Evolutionary conservation across 2,329 filamentous ascomycete species (phyloP), one percentile per base, ranked within the genome.

Genomic region (Geosmithia putterillii): DNA sequence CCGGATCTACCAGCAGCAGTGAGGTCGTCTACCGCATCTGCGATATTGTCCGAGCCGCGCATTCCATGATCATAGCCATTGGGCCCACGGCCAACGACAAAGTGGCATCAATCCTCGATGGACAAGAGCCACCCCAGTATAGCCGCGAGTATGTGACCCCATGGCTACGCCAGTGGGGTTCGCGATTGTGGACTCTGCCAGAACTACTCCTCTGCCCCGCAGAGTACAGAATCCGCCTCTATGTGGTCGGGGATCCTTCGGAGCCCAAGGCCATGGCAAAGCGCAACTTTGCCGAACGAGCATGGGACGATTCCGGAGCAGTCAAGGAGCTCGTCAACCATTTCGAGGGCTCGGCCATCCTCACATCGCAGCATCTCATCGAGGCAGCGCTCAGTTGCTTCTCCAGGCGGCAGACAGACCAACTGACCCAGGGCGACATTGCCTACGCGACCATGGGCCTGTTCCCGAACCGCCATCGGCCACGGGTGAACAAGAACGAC

Each of bases 371-470:
- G 3, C 63, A 70, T 47, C 59, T 71, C 2, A 55, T 67, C 15
- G 59, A 46, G 7, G 45, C 44, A 5, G 51, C 49, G 10, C 47
- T 52, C 3, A 35, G 19, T 20, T 70, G 65, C 46, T 54, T 70
- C 7, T 54, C 61, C 9, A 54, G 54, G 17, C 57, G 66, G 9
- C 44, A 58, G 2, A 67, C 62, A 0, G 52, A 52, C 2, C 50
- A 61, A 40, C 61, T 63, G 43, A 56, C 58, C 10, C 48, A 48
- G 0, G 66, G 64, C 2, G 67, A 71, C 43, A 53, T 64, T 8
- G 58, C 61, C 7, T 71, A 71, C 39, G 66, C 65, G 1, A 50
- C 70, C 21, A 70, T 70, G 66, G 67, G 67, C 2, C 56, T 71
- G 9, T 38, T 52, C 3, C 46, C 49, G 7, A 48, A 65, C 3